phyloP scores from a whole-genome alignment of 2,329 filamentous ascomycete species.

The Helminthosporium solani region DNA sequence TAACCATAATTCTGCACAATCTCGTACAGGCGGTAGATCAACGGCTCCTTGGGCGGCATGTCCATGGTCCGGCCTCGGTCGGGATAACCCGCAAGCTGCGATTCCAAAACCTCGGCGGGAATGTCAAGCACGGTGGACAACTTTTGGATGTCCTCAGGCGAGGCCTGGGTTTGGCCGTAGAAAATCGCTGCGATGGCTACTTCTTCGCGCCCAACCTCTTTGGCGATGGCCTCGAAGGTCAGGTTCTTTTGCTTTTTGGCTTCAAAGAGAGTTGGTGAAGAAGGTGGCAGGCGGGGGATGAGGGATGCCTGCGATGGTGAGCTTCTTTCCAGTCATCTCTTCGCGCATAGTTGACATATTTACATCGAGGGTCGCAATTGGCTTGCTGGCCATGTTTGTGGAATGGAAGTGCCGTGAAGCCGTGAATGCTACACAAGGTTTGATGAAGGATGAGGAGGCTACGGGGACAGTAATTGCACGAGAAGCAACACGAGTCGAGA shows the following conservation, averaged over 20 bases:
- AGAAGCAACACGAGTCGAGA: conserved; percentile 32
- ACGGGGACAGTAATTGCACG: conserved; percentile 33
- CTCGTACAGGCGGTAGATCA: conserved; percentile 91
- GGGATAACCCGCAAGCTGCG: conserved; percentile 70
- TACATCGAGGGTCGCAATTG: conserved; percentile 44
- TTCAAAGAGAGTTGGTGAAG: conserved; percentile 72
- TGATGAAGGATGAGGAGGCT: conserved; percentile 18
- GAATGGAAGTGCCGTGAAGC: conserved; percentile 29
- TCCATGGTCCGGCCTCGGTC: conserved; percentile 77
- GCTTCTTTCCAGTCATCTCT: conserved; percentile 1
- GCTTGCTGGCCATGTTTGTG: conserved; percentile 39
- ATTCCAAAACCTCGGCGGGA: conserved; percentile 56
- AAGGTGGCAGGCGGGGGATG: conserved; percentile 66
- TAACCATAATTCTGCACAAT: conserved; percentile 97
- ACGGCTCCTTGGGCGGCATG: conserved; percentile 80
- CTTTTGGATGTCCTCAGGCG: conserved; percentile 65
- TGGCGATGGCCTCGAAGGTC: conserved; percentile 76
- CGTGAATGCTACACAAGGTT: conserved; percentile 23
- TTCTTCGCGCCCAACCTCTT: conserved; percentile 73
- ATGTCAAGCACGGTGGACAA: conserved; percentile 67
- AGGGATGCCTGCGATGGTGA: conserved; percentile 58
- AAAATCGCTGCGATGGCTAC: conserved; percentile 86
- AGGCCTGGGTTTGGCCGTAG: conserved; percentile 81
- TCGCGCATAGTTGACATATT: too few relatives aligned
- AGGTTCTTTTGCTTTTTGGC: conserved; percentile 76